Percentiles rank a stretch among this genome's conserved stretches.
Evolutionary conservation across 2,329 filamentous ascomycete species (phyloP).

Genomic region (Neocatenulostroma microsporum): DNA sequence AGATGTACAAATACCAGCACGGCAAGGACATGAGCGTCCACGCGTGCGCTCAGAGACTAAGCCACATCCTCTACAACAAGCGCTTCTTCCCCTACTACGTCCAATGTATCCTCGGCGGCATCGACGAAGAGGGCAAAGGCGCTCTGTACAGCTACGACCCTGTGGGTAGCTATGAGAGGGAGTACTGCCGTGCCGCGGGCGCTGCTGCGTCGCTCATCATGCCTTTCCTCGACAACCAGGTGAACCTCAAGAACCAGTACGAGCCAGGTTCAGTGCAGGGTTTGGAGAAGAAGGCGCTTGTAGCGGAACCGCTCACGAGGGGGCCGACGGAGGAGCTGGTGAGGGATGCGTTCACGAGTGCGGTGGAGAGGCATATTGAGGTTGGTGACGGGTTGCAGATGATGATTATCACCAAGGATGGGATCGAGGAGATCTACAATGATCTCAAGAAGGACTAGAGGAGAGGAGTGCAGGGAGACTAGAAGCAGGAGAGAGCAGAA

Average conservation of each 20-base stretch:
- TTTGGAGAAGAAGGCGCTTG: slow-evolving; percentile 66
- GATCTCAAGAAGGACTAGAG: slow-evolving; percentile 89
- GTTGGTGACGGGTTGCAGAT: slow-evolving; percentile 95
- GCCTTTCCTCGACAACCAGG: slow-evolving; percentile 98
- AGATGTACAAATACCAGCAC: slow-evolving; percentile 98
- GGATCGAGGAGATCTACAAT: slow-evolving; percentile 76
- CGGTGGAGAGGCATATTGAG: slow-evolving; percentile 97
- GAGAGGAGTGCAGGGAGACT: too few species aligned
- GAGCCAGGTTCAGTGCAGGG: slow-evolving; percentile 73
- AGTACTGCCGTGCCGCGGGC: slow-evolving; percentile 89
- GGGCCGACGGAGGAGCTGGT: slow-evolving; percentile 77
- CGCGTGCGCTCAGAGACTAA: slow-evolving; percentile 88
- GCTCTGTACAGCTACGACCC: slow-evolving; percentile 97
- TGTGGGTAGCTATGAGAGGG: slow-evolving; percentile 93
- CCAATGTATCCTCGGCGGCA: slow-evolving; percentile 81
- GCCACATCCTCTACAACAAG: slow-evolving; percentile 93
- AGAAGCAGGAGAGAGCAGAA: too few species aligned
- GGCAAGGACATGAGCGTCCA: slow-evolving; percentile 92
- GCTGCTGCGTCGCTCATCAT: slow-evolving; percentile 86
- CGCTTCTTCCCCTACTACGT: slow-evolving; percentile 99
- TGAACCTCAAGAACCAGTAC: slow-evolving; percentile 99
- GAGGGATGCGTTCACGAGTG: slow-evolving; percentile 95
- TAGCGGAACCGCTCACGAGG: slow-evolving; percentile 60
- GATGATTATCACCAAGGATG: slow-evolving; percentile 80
- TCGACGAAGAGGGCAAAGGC: slow-evolving; percentile 91